A percentile compares a stretch with the other conserved stretches of the same genome.
Conservation (phyloP, 164 flowering plant species). For the Vitis rotundifolia region DNA sequence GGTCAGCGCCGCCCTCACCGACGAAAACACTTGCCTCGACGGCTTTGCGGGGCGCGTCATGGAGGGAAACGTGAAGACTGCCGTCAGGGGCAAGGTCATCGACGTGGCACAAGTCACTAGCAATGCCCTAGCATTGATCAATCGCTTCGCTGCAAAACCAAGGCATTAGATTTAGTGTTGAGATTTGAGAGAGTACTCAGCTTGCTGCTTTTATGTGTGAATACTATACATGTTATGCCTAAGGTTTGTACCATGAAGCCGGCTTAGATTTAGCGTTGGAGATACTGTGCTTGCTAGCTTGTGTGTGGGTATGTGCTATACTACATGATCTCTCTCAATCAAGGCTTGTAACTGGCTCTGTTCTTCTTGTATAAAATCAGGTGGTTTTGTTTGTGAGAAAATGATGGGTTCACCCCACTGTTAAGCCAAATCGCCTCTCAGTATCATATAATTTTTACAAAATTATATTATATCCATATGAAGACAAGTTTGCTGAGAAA, state of each 20-base stretch:
- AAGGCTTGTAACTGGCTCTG: neutral
- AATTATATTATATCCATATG: too few relatives aligned
- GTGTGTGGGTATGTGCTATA: too few relatives aligned
- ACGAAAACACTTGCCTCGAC: constrained; percentile 44
- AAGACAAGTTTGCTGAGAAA: too few relatives aligned
- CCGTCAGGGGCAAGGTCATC: constrained; percentile 16
- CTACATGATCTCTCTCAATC: too few relatives aligned
- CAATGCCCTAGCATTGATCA: constrained; percentile 44
- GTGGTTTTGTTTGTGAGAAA: too few relatives aligned
- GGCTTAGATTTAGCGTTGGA: too few relatives aligned
- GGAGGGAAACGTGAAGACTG: constrained; percentile 30
- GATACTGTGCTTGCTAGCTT: too few relatives aligned
- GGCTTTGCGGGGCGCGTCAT: constrained; percentile 29
- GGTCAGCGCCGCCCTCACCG: constrained; percentile 63
- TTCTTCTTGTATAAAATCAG: too few relatives aligned
- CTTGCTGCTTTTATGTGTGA: neutral
- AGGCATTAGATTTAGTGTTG: constrained; percentile 9
- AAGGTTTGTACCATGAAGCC: neutral
- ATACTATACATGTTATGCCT: neutral
- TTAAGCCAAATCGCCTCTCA: too few relatives aligned
- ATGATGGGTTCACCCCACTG: too few relatives aligned
- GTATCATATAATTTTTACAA: too few relatives aligned
- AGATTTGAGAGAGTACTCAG: too few relatives aligned
- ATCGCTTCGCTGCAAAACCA: constrained; percentile 33
- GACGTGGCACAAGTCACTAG: constrained; percentile 42